Percentiles rank a stretch among this genome's conserved stretches.
Evolutionary conservation across 192 early-diverging fungal genomes (phyloP).

Genomic region (Mortierella claussenii): DNA sequence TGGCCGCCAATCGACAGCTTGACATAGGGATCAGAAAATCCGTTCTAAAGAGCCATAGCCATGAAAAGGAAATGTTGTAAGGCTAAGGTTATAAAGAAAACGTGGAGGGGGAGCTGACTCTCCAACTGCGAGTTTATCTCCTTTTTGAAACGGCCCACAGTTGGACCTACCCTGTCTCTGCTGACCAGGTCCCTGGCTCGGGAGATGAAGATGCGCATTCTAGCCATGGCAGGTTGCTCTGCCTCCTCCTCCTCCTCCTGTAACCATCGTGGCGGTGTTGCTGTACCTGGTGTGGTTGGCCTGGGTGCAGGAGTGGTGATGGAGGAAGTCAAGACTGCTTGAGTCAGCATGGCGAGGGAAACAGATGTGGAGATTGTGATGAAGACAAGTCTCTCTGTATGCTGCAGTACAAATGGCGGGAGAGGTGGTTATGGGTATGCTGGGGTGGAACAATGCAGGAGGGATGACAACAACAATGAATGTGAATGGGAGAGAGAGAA

Average conservation of each 20-base stretch:
- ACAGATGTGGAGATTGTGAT: not conserved
- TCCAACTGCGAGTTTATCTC: too few relatives aligned
- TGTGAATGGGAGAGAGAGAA: too few relatives aligned
- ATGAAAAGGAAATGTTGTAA: too few relatives aligned
- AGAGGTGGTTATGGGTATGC: too few relatives aligned
- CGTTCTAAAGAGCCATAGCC: constrained; percentile 37
- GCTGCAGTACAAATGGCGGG: too few relatives aligned
- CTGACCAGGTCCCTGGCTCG: constrained; percentile 32
- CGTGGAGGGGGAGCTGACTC: not conserved
- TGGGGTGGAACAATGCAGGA: not conserved
- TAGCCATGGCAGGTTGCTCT: constrained; percentile 11
- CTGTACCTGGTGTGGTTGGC: constrained; percentile 5
- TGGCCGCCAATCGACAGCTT: constrained; percentile 42
- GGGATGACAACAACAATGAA: too few relatives aligned
- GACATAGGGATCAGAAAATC: constrained; percentile 45
- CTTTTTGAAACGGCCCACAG: too few relatives aligned
- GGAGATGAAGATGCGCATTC: constrained; percentile 33
- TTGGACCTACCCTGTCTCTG: constrained; percentile 38
- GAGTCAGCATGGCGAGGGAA: constrained; percentile 8
- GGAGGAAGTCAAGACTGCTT: constrained; percentile 13
- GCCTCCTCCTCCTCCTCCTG: constrained; percentile 35
- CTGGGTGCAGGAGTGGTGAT: constrained; percentile 5
- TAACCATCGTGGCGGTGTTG: not conserved
- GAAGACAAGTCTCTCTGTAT: too few relatives aligned
- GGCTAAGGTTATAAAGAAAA: too few relatives aligned